These are phyloP conservation scores for Cutaneotrichosporon cavernicola DNA, from an alignment of 1,284 basidiomycete species.

Conservation along the genomic window DNA sequence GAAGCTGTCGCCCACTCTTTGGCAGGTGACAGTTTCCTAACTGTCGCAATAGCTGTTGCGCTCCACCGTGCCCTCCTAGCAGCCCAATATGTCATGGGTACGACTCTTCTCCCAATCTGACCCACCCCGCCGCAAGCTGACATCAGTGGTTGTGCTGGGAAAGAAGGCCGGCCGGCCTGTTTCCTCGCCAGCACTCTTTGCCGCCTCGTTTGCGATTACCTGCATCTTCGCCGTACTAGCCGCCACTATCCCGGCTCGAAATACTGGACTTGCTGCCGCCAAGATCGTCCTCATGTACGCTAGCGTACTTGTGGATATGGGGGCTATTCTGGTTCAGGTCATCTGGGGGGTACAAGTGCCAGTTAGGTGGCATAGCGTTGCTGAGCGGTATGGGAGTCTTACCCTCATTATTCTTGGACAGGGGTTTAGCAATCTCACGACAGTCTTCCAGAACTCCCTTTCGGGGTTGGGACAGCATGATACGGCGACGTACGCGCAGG, in stretches of 20 bases:
- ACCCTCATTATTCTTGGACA: constrained; percentile 35
- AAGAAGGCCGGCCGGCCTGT: not conserved
- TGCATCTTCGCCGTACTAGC: constrained; percentile 25
- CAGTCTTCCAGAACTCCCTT: constrained; percentile 7
- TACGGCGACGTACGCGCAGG: constrained; percentile 31
- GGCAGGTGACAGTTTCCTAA: constrained; percentile 19
- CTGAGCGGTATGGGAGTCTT: constrained; percentile 35
- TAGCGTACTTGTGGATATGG: constrained; percentile 29
- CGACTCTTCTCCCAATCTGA: not conserved
- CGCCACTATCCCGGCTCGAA: constrained; percentile 22
- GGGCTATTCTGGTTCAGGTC: constrained; percentile 13
- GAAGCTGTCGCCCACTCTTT: not conserved
- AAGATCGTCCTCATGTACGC: constrained; percentile 39
- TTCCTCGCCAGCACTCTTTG: not conserved
- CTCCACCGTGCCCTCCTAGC: constrained; percentile 25
- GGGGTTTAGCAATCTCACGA: constrained; percentile 10
- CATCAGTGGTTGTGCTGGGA: not conserved
- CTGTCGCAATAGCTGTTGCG: constrained; percentile 30
- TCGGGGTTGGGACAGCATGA: constrained; percentile 3
- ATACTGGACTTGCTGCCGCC: constrained; percentile 7
- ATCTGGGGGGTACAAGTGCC: constrained; percentile 11
- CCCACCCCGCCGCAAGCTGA: not conserved
- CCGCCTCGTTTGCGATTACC: constrained; percentile 13
- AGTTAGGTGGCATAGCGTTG: not conserved
- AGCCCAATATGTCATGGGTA: constrained; percentile 28